These are phyloP conservation scores for Pythium vanterpoolii DNA, from an alignment of 352 stramenopile genomes.

Conservation along the genomic window DNA sequence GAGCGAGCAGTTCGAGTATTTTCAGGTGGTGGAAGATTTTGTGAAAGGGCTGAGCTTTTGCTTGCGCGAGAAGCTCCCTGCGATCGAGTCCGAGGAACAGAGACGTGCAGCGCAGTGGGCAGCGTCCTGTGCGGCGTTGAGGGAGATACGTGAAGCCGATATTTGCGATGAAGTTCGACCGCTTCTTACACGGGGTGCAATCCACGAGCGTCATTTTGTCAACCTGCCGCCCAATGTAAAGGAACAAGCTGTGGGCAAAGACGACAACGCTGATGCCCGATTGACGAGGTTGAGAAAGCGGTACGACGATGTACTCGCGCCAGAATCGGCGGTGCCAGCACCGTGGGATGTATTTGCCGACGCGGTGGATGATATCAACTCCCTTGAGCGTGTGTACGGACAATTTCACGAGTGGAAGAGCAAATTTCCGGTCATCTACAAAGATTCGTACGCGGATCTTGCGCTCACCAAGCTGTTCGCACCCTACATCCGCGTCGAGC, in stretches of 20 bases:
- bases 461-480: constrained; percentile 56
- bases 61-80: constrained; percentile 54
- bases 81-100: constrained; percentile 47
- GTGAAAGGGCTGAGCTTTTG: constrained; percentile 74
- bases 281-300: constrained; percentile 7
- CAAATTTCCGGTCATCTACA: constrained; percentile 71
- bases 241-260: background rate
- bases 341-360: constrained; percentile 45
- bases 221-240: background rate
- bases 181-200: background rate
- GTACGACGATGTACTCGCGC: background rate
- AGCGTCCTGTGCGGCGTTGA: background rate
- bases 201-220: constrained; percentile 18
- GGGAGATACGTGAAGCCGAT: constrained; percentile 7
- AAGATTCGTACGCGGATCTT: constrained; percentile 57
- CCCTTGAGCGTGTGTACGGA: constrained; percentile 48
- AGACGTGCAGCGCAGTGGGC: constrained; percentile 25
- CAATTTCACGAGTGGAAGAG: constrained; percentile 70
- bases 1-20: constrained; percentile 77
- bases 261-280: background rate
- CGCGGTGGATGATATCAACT: constrained; percentile 67
- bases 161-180: constrained; percentile 20
- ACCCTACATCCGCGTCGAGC: constrained; percentile 58
- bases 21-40: constrained; percentile 72
- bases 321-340: background rate